Percentiles rank a stretch among this genome's conserved stretches.
These are phyloP conservation scores for Exophiala phaeomuriformis DNA, from an alignment of 2,329 filamentous ascomycete species.

Conservation along the genomic window DNA sequence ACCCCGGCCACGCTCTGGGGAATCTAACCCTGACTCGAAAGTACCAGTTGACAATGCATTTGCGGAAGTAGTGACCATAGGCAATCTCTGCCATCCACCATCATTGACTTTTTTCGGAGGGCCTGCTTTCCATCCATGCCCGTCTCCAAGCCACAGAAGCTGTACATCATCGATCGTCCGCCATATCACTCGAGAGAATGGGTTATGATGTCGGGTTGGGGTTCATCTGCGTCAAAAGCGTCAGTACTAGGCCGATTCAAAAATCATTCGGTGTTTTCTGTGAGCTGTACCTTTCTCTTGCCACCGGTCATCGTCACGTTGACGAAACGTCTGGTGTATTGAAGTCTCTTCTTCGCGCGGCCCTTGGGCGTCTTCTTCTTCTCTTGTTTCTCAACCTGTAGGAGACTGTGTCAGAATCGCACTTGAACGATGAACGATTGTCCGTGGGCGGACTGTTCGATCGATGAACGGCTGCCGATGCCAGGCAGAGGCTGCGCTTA, in stretches of 20 bases:
- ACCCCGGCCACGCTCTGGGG: conserved; percentile 11
- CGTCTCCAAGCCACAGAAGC: not conserved
- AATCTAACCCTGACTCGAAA: conserved; percentile 5
- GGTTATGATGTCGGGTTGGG: conserved; percentile 24
- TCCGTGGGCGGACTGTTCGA: not conserved
- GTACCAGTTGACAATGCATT: conserved; percentile 6
- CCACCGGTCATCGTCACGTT: conserved; percentile 96
- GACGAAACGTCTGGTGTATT: conserved; percentile 95
- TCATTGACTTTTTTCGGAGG: not conserved
- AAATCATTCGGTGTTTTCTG: not conserved
- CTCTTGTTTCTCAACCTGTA: conserved; percentile 78
- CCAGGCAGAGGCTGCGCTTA: conserved; percentile 43
- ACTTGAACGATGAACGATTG: not conserved
- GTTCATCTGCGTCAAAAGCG: conserved; percentile 18
- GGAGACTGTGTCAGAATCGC: conserved; percentile 5
- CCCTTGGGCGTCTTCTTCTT: conserved; percentile 97
- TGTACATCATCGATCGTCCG: not conserved
- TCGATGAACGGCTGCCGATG: conserved; percentile 7
- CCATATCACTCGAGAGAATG: not conserved
- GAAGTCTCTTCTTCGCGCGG: conserved; percentile 92
- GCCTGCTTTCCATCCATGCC: not conserved
- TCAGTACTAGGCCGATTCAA: not conserved
- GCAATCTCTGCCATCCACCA: not conserved
- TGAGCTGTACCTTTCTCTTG: conserved; percentile 83
- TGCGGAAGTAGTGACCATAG: not conserved